A percentile compares a stretch with the other conserved stretches of the same genome.
These are phyloP conservation scores for Metschnikowia proteae DNA, from an alignment of 805 yeast genomes.

Conservation along the genomic window DNA sequence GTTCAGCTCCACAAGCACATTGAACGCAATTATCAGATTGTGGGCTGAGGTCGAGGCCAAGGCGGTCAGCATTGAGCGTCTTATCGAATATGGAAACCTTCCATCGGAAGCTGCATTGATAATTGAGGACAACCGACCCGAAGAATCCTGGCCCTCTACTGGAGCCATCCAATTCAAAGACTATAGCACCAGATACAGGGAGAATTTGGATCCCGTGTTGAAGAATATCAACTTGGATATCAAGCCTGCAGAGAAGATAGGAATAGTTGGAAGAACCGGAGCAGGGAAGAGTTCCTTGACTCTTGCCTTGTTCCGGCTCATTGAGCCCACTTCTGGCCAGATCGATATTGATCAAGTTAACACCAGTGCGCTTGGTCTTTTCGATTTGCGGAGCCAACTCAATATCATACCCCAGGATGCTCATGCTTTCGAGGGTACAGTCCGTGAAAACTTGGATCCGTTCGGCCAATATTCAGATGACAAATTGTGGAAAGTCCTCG, in stretches of 20 bases:
- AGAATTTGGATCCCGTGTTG: constrained; percentile 25
- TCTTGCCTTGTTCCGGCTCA: constrained; percentile 27
- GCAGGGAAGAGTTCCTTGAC: constrained; percentile 30
- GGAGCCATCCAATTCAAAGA: constrained; percentile 24
- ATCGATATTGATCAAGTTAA: constrained; percentile 24
- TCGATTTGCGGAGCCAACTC: constrained; percentile 25
- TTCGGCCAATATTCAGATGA: constrained; percentile 22
- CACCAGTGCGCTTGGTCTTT: constrained; percentile 24
- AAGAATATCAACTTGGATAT: constrained; percentile 22
- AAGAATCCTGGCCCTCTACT: constrained; percentile 20
- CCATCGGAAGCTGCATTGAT: constrained; percentile 18
- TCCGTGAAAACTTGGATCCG: constrained; percentile 28
- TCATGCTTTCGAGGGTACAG: constrained; percentile 24
- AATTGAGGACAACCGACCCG: constrained; percentile 30
- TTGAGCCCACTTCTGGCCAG: constrained; percentile 25
- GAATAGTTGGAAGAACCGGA: constrained; percentile 31
- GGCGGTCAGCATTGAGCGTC: constrained; percentile 34
- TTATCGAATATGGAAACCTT: constrained; percentile 35
- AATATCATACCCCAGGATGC: constrained; percentile 30
- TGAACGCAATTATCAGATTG: constrained; percentile 30
- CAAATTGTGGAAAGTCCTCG: constrained; percentile 25
- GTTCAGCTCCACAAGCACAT: constrained; percentile 27
- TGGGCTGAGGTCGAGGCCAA: constrained; percentile 36
- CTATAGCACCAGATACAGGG: constrained; percentile 25
- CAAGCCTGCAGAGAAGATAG: constrained; percentile 24